Percentiles rank a stretch among this genome's conserved stretches.
Evolutionary conservation across 1,139 yeast genomes (phyloP).

Genomic region (Yamadazyma dushanensis): DNA sequence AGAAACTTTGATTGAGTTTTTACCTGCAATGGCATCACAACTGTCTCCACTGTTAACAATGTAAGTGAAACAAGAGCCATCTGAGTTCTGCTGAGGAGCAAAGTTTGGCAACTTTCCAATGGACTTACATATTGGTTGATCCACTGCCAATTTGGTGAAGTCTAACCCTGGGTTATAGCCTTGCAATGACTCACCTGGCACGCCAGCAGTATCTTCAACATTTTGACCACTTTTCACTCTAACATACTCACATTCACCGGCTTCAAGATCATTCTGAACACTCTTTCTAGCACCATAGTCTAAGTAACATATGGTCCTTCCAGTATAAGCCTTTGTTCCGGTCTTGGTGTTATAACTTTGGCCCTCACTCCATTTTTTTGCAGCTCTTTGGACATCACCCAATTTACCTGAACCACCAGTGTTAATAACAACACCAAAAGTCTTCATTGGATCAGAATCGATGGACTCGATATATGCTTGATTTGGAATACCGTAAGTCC

Average conservation of each 20-base stretch:
- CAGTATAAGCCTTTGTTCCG: conserved; percentile 10
- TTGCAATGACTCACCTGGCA: conserved; percentile 13
- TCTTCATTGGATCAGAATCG: conserved; percentile 13
- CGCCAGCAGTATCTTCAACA: conserved; percentile 10
- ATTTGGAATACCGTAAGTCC: conserved; percentile 15
- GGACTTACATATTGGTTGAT: conserved; percentile 15
- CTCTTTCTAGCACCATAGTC: conserved; percentile 8
- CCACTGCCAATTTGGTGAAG: conserved; percentile 9
- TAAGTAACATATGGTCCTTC: conserved; percentile 8
- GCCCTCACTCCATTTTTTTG: conserved; percentile 17
- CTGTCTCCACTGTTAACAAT: conserved; percentile 13
- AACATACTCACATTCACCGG: conserved; percentile 12
- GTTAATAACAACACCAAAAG: conserved; percentile 15
- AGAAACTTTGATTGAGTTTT: conserved; percentile 8
- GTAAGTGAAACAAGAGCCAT: conserved; percentile 14
- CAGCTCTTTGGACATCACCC: conserved; percentile 15
- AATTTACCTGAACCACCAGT: conserved; percentile 10
- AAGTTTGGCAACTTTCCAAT: conserved; percentile 10
- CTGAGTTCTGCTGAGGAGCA: conserved; percentile 10
- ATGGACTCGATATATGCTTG: conserved; percentile 15
- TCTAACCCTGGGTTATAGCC: conserved; percentile 15
- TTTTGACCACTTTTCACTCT: conserved; percentile 5
- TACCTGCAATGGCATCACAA: conserved; percentile 10
- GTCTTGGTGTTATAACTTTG: conserved; percentile 10
- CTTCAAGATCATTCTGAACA: conserved; percentile 10